Evolutionary conservation across 2,329 filamentous ascomycete genomes (phyloP).

Genomic region (Beauveria sp.): DNA sequence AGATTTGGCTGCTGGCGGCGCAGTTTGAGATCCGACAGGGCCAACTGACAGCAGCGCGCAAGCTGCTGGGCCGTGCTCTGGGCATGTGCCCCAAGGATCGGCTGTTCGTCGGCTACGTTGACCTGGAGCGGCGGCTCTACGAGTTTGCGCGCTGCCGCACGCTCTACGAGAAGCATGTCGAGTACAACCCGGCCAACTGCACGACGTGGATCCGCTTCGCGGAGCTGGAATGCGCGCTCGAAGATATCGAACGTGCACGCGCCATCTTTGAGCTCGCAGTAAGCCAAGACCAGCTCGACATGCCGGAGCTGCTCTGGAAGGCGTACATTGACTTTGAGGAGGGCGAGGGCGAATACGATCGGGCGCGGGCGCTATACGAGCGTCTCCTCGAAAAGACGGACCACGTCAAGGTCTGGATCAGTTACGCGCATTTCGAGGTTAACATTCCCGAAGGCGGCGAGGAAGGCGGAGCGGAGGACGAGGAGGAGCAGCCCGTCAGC

Average conservation of each 20-base stretch:
- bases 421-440: constrained; percentile 97
- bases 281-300: constrained; percentile 75
- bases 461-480: constrained; percentile 45
- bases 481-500: constrained; percentile 60
- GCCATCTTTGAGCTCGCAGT: constrained; percentile 92
- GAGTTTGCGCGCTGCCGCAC: constrained; percentile 89
- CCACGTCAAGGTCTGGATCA: constrained; percentile 99
- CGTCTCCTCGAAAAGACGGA: constrained; percentile 89
- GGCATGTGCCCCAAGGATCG: constrained; percentile 96
- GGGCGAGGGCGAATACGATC: constrained; percentile 84
- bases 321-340: constrained; percentile 98
- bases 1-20: constrained; percentile 89
- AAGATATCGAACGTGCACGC: constrained; percentile 79
- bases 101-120: constrained; percentile 87
- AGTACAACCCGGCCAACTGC: constrained; percentile 84
- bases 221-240: constrained; percentile 82
- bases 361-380: constrained; percentile 78
- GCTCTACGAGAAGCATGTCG: constrained; percentile 87
- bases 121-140: constrained; percentile 86
- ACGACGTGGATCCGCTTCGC: constrained; percentile 97
- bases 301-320: constrained; percentile 98
- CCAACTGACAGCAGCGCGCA: constrained; percentile 71
- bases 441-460: constrained; percentile 74
- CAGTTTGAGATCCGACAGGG: constrained; percentile 89
- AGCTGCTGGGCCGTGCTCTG: constrained; percentile 81